These are phyloP conservation scores for Dryadomyces sulphureus DNA, from an alignment of 2,329 filamentous ascomycete species.

Conservation along the genomic window DNA sequence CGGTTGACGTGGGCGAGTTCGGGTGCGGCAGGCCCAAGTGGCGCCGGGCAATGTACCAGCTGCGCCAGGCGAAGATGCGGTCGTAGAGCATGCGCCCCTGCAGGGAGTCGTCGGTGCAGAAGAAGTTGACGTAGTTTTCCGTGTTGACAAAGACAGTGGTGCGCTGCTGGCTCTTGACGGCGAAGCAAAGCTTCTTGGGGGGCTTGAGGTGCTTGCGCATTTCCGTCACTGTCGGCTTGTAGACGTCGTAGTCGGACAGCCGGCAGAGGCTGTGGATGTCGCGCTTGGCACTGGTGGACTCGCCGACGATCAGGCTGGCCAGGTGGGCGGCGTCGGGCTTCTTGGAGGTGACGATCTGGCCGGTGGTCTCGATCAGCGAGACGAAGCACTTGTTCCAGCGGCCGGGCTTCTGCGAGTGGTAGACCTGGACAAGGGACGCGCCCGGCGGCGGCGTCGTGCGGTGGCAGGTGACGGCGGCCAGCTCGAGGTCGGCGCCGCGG, in stretches of 20 bases:
- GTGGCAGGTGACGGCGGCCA: constrained; percentile 43
- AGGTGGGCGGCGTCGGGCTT: constrained; percentile 40
- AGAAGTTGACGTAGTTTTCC: constrained; percentile 84
- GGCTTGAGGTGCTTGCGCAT: constrained; percentile 59
- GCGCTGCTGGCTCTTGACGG: constrained; percentile 86
- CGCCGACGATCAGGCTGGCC: constrained; percentile 12
- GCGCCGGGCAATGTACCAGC: constrained; percentile 75
- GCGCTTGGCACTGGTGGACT: constrained; percentile 26
- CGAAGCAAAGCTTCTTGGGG: constrained; percentile 74
- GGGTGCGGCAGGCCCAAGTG: constrained; percentile 26
- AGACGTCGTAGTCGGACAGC: constrained; percentile 85
- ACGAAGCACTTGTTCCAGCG: constrained; percentile 84
- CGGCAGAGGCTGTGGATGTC: constrained; percentile 62
- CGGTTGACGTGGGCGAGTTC: neutral
- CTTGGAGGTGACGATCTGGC: constrained; percentile 60
- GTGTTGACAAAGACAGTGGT: constrained; percentile 68
- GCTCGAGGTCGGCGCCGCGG: constrained; percentile 42
- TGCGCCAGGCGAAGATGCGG: constrained; percentile 67
- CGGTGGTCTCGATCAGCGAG: constrained; percentile 50
- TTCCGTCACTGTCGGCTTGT: constrained; percentile 56
- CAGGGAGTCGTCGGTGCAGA: constrained; percentile 59
- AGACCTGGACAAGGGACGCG: constrained; percentile 50
- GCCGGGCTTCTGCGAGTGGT: constrained; percentile 66
- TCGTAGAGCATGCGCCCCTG: constrained; percentile 56
- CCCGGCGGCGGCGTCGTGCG: constrained; percentile 44